Percentiles rank a stretch among this genome's conserved stretches.
phyloP scores from a whole-genome alignment of 73 alveolate species.

The Paramecium sexaurelia region DNA sequence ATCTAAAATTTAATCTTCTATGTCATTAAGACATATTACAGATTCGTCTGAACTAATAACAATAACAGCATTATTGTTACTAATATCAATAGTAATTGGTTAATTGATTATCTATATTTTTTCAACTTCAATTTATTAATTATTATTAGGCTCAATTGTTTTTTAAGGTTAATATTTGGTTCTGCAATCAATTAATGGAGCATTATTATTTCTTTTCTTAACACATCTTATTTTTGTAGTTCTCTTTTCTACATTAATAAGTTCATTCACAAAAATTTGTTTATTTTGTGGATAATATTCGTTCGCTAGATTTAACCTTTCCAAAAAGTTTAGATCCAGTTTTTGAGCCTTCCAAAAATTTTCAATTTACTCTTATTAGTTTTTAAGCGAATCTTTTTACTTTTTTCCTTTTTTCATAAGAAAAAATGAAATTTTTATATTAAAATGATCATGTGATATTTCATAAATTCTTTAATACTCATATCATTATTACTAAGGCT shows the following conservation, averaged over 20 bases:
- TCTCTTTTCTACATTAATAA: neutral
- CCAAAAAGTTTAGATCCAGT: neutral
- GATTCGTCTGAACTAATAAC: slow-evolving; percentile 19
- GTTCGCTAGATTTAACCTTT: neutral
- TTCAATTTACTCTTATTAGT: neutral
- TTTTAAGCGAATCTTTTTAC: neutral
- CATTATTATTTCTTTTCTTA: neutral
- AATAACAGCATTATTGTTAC: neutral
- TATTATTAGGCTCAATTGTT: neutral
- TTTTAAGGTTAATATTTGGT: neutral
- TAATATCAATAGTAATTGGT: neutral
- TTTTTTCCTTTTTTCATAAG: neutral
- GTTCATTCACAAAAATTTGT: slow-evolving; percentile 4
- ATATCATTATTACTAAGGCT: neutral
- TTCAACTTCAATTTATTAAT: neutral
- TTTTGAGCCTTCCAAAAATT: neutral
- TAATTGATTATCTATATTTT: neutral
- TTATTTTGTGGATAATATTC: neutral
- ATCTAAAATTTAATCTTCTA: neutral
- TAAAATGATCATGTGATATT: neutral
- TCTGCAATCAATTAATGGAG: slow-evolving; percentile 7
- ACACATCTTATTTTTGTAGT: neutral
- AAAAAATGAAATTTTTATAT: neutral
- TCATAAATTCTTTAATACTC: neutral
- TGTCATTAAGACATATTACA: neutral